phyloP scores from a whole-genome alignment of 805 yeast species.

The Diddensiella caesifluorescens region DNA sequence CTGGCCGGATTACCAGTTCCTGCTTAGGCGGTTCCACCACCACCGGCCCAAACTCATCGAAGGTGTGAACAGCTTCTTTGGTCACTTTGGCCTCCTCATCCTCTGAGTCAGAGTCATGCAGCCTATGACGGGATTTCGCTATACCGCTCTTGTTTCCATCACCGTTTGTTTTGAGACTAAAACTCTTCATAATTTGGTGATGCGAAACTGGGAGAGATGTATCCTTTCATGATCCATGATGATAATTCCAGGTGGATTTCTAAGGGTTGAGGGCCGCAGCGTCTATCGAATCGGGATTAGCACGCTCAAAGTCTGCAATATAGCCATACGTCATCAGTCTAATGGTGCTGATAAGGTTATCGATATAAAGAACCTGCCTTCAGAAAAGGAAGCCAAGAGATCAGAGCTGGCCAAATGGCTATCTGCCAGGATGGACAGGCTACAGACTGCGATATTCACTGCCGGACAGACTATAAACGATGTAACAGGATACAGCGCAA shows the following conservation, averaged over 20 bases:
- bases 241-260: too few relatives aligned
- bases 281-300: too few relatives aligned
- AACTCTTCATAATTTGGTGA: slow-evolving; percentile 8
- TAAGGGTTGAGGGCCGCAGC: too few relatives aligned
- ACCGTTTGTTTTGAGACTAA: slow-evolving; percentile 6
- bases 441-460: slow-evolving; percentile 32
- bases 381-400: slow-evolving; percentile 26
- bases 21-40: not conserved
- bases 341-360: too few relatives aligned
- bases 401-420: slow-evolving; percentile 26
- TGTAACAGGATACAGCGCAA: slow-evolving; percentile 82
- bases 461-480: slow-evolving; percentile 66
- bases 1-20: slow-evolving; percentile 16
- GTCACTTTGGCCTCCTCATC: slow-evolving; percentile 2
- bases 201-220: too few relatives aligned
- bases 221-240: too few relatives aligned
- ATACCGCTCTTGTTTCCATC: not conserved
- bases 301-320: too few relatives aligned
- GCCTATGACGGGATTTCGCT: not conserved
- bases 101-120: slow-evolving; percentile 3
- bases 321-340: too few relatives aligned
- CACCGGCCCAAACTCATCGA: not conserved
- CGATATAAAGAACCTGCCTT: slow-evolving; percentile 21
- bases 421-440: slow-evolving; percentile 27
- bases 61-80: not conserved